phyloP scores from a whole-genome alignment of 2,329 filamentous ascomycete genomes.

The Mycocentrospora acerina region DNA sequence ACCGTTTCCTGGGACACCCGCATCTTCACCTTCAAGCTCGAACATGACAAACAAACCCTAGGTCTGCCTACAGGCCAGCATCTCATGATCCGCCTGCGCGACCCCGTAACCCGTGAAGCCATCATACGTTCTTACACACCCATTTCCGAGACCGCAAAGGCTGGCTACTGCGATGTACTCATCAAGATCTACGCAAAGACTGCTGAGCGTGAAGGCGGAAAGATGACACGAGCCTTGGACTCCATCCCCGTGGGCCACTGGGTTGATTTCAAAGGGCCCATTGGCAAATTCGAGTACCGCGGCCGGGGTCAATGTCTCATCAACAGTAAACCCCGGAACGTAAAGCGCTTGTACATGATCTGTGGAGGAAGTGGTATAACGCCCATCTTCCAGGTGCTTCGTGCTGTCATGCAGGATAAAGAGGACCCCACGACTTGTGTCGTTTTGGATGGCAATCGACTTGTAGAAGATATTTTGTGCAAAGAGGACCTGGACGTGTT shows the following conservation, averaged over 20 bases:
- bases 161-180: conserved; percentile 71
- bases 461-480: conserved; percentile 81
- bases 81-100: conserved; percentile 77
- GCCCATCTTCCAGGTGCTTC: conserved; percentile 82
- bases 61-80: conserved; percentile 86
- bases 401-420: conserved; percentile 68
- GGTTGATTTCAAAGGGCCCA: conserved; percentile 85
- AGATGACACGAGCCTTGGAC: conserved; percentile 81
- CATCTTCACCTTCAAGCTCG: conserved; percentile 78
- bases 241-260: conserved; percentile 68
- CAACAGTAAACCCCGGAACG: conserved; percentile 55
- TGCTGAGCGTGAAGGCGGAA: conserved; percentile 62
- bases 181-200: conserved; percentile 79
- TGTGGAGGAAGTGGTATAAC: conserved; percentile 89
- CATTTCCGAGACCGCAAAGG: conserved; percentile 63
- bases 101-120: conserved; percentile 68
- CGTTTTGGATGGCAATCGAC: conserved; percentile 76
- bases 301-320: conserved; percentile 66
- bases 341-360: conserved; percentile 79
- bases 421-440: conserved; percentile 67
- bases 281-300: conserved; percentile 81
- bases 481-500: conserved; percentile 69
- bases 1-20: conserved; percentile 74
- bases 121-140: conserved; percentile 89
- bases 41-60: conserved; percentile 67